These are phyloP conservation scores for Paramarasmius palmivorus DNA, from an alignment of 1,284 basidiomycete species.

Conservation along the genomic window DNA sequence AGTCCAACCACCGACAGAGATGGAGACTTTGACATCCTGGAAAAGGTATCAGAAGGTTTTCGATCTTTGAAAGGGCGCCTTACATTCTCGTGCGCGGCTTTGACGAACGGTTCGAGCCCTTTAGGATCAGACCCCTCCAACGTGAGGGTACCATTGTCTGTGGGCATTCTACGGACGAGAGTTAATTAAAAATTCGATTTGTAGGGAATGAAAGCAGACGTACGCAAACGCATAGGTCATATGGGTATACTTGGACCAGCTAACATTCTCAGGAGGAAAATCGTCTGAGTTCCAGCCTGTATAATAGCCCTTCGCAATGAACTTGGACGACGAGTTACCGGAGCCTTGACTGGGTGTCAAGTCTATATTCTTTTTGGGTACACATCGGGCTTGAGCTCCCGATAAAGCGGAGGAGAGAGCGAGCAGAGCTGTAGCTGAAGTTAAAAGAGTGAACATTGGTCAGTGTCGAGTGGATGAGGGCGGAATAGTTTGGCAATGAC, in stretches of 20 bases:
- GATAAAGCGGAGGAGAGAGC: no score
- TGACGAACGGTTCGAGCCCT: no score
- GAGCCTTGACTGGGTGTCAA: not conserved
- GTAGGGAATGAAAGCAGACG: not conserved
- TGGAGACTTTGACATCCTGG: constrained; percentile 63
- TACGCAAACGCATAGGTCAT: constrained; percentile 45
- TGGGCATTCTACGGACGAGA: no score
- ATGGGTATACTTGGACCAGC: constrained; percentile 53
- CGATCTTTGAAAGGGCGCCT: not conserved
- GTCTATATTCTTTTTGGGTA: constrained; percentile 1
- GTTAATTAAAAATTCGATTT: not conserved
- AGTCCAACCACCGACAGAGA: constrained; percentile 85
- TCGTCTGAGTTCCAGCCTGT: constrained; percentile 44
- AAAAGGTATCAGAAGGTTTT: not conserved
- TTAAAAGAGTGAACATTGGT: no score
- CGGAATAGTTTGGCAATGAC: no score
- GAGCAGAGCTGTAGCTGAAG: no score
- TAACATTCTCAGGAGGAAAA: constrained; percentile 41
- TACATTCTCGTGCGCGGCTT: no score
- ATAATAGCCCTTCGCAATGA: constrained; percentile 41
- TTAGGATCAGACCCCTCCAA: no score
- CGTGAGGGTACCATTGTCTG: no score
- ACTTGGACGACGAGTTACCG: no score
- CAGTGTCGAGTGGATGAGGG: no score
- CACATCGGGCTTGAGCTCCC: not conserved